A percentile compares a stretch with the other conserved stretches of the same genome.
These are phyloP conservation scores for Microcyclospora pomicola DNA, from an alignment of 2,329 filamentous ascomycete genomes.

Conservation along the genomic window DNA sequence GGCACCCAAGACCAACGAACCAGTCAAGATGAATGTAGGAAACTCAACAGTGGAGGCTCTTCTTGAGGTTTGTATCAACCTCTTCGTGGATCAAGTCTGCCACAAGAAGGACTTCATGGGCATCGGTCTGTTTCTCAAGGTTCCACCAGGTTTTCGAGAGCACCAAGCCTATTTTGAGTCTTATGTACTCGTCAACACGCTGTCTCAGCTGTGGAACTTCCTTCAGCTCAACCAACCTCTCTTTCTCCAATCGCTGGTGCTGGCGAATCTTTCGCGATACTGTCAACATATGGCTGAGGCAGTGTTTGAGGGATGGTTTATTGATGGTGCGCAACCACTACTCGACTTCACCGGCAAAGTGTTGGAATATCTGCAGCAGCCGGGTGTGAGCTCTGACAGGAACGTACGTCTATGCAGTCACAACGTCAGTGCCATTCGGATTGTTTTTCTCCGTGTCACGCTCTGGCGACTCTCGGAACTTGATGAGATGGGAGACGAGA, in stretches of 20 bases:
- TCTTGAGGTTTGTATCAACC: slow-evolving; percentile 59
- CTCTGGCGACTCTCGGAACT: slow-evolving; percentile 73
- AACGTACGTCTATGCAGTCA: slow-evolving; percentile 83
- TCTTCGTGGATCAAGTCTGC: slow-evolving; percentile 78
- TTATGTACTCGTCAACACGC: slow-evolving; percentile 63
- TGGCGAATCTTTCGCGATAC: slow-evolving; percentile 78
- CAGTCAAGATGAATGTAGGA: slow-evolving; percentile 38
- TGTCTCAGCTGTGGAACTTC: slow-evolving; percentile 55
- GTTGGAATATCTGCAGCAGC: slow-evolving; percentile 76
- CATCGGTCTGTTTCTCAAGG: slow-evolving; percentile 71
- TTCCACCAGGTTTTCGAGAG: slow-evolving; percentile 84
- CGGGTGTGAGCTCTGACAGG: slow-evolving; percentile 68
- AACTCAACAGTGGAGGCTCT: slow-evolving; percentile 63
- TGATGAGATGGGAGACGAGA: slow-evolving; percentile 50
- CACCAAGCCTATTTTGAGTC: slow-evolving; percentile 94
- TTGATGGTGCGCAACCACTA: slow-evolving; percentile 69
- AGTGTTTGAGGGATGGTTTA: slow-evolving; percentile 92
- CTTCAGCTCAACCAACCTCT: slow-evolving; percentile 59
- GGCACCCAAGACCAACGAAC: slow-evolving; percentile 41
- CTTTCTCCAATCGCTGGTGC: slow-evolving; percentile 64
- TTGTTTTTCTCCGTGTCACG: slow-evolving; percentile 64
- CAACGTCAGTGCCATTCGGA: slow-evolving; percentile 61
- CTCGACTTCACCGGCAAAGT: slow-evolving; percentile 77
- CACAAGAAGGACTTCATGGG: slow-evolving; percentile 81
- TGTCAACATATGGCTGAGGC: slow-evolving; percentile 72